These are phyloP conservation scores for Erythrophleum ivorense DNA, from an alignment of 331 rosid genomes.

Conservation along the genomic window DNA sequence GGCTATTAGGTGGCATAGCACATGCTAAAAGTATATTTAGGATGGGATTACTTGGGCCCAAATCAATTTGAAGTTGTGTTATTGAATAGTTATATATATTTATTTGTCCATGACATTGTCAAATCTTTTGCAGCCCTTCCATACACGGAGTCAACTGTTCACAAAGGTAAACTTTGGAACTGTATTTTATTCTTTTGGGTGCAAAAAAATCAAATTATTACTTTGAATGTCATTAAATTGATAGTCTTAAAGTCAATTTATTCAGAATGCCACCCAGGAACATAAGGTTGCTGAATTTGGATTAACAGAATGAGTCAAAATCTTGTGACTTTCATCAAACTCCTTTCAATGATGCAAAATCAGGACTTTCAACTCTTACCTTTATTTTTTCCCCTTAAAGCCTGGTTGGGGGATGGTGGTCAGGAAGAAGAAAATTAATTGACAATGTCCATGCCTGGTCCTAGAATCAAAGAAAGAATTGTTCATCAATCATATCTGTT, in stretches of 20 bases:
- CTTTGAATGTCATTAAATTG: slow-evolving; percentile 13
- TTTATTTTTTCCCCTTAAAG: too few relatives aligned
- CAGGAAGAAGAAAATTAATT: not conserved
- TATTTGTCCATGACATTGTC: slow-evolving; percentile 34
- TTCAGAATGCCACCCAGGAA: slow-evolving; percentile 26
- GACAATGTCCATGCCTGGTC: not conserved
- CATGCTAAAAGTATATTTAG: slow-evolving; percentile 11
- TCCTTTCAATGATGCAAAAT: slow-evolving; percentile 22
- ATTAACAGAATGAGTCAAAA: slow-evolving; percentile 9
- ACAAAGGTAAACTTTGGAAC: slow-evolving; percentile 64
- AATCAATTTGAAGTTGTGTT: slow-evolving; percentile 31
- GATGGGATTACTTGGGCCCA: slow-evolving; percentile 23
- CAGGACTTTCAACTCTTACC: not conserved
- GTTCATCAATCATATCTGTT: not conserved
- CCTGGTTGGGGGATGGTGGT: too few relatives aligned
- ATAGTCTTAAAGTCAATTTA: slow-evolving; percentile 14
- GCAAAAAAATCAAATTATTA: not conserved
- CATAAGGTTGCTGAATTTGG: slow-evolving; percentile 24
- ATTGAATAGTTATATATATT: slow-evolving; percentile 1
- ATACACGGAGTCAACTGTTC: slow-evolving; percentile 78
- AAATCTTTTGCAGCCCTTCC: slow-evolving; percentile 84
- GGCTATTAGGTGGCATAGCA: slow-evolving; percentile 26
- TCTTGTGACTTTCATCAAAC: slow-evolving; percentile 18
- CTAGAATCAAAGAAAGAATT: not conserved
- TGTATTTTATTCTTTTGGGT: slow-evolving; percentile 13